Evolutionary conservation across 352 stramenopile species (phyloP).

Genomic region (Phytophthora citricola): DNA sequence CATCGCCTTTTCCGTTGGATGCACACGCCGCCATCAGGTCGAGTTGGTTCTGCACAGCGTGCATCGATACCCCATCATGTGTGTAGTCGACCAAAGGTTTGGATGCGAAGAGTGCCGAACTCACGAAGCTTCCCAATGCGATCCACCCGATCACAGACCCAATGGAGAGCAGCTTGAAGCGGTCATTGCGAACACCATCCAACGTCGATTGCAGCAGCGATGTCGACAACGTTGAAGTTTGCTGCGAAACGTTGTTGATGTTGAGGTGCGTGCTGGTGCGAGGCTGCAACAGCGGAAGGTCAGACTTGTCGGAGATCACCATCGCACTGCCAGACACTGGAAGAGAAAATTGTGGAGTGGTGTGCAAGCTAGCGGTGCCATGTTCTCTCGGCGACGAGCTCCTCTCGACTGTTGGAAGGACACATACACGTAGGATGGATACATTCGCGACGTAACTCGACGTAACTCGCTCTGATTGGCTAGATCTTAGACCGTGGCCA

Average conservation of each 20-base stretch:
- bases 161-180: slow-evolving; percentile 46
- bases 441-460: slow-evolving; percentile 16
- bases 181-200: slow-evolving; percentile 39
- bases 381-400: slow-evolving; percentile 21
- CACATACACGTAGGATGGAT: slow-evolving; percentile 21
- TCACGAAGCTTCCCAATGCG: slow-evolving; percentile 57
- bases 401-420: slow-evolving; percentile 28
- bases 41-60: slow-evolving; percentile 58
- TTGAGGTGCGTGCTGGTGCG: slow-evolving; percentile 20
- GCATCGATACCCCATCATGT: slow-evolving; percentile 44
- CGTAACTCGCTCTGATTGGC: slow-evolving; percentile 15
- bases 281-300: slow-evolving; percentile 49
- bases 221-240: slow-evolving; percentile 21
- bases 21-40: slow-evolving; percentile 61
- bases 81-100: slow-evolving; percentile 48
- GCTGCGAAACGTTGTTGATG: slow-evolving; percentile 4
- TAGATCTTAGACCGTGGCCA: slow-evolving; percentile 11
- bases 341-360: slow-evolving; percentile 30
- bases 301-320: slow-evolving; percentile 32
- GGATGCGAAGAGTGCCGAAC: slow-evolving; percentile 31
- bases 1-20: slow-evolving; percentile 17
- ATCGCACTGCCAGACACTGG: slow-evolving; percentile 5
- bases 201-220: slow-evolving; percentile 17
- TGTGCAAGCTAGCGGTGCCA: slow-evolving; percentile 6
- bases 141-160: slow-evolving; percentile 60